A percentile compares a stretch with the other conserved stretches of the same genome.
Conservation (phyloP, 2,329 filamentous ascomycete species). For the Fusarium incarnatum region DNA sequence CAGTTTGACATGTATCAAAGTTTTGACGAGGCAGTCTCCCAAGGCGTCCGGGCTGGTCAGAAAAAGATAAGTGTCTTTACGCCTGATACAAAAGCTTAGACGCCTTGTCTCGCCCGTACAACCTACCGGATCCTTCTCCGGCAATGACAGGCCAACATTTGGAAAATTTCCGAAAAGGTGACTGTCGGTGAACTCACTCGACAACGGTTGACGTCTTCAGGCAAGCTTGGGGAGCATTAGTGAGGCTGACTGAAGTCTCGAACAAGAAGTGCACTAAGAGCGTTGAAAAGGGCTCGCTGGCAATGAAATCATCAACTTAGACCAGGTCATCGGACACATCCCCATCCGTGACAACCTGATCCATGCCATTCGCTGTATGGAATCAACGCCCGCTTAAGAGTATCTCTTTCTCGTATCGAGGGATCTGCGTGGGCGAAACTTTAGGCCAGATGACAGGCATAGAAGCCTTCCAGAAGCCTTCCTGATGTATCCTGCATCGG, state of each 20-base stretch:
- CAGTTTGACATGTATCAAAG: slow-evolving; percentile 11
- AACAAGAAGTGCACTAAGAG: slow-evolving; percentile 5
- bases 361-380: slow-evolving; percentile 19
- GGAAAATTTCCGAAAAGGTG: slow-evolving; percentile 16
- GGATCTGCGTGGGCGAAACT: slow-evolving; percentile 12
- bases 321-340: slow-evolving; percentile 14
- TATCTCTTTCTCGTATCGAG: slow-evolving; percentile 23
- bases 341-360: slow-evolving; percentile 14
- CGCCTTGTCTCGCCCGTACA: slow-evolving; percentile 23
- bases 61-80: background rate
- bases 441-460: slow-evolving; percentile 10
- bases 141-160: slow-evolving; percentile 19
- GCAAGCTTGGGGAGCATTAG: slow-evolving; percentile 11
- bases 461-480: slow-evolving; percentile 45
- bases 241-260: slow-evolving; percentile 34
- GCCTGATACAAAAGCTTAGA: slow-evolving; percentile 18
- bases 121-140: slow-evolving; percentile 29
- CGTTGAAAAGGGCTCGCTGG: slow-evolving; percentile 23
- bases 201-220: background rate
- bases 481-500: slow-evolving; percentile 35
- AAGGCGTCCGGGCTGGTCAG: slow-evolving; percentile 3
- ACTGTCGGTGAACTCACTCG: slow-evolving; percentile 14
- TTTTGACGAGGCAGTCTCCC: slow-evolving; percentile 11
- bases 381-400: slow-evolving; percentile 15
- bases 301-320: slow-evolving; percentile 9